Evolutionary conservation across 352 stramenopile genomes (phyloP).

Genomic region (Pythium guiyangense): DNA sequence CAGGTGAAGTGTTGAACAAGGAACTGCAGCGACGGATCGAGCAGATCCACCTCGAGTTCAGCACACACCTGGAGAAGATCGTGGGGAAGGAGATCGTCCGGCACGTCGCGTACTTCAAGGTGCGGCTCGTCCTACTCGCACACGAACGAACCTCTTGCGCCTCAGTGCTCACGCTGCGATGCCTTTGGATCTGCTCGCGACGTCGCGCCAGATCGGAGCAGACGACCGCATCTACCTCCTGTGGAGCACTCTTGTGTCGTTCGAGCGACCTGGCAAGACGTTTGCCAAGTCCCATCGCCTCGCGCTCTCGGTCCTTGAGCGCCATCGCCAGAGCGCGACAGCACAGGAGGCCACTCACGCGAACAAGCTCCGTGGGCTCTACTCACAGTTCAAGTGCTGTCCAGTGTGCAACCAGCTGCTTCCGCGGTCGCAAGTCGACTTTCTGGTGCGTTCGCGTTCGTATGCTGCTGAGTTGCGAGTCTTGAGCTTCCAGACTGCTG

Average conservation of each 20-base stretch:
- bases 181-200: neutral
- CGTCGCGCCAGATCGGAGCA: conserved; percentile 31
- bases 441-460: conserved; percentile 22
- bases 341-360: conserved; percentile 5
- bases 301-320: conserved; percentile 22
- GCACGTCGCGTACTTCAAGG: conserved; percentile 68
- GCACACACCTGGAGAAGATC: conserved; percentile 49
- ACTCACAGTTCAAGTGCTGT: conserved; percentile 34
- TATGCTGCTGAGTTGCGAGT: neutral
- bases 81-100: conserved; percentile 55
- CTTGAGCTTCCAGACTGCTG: neutral
- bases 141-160: neutral
- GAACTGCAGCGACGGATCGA: conserved; percentile 40
- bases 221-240: conserved; percentile 67
- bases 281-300: conserved; percentile 44
- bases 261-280: conserved; percentile 34
- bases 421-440: conserved; percentile 34
- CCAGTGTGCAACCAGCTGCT: conserved; percentile 34
- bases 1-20: conserved; percentile 53
- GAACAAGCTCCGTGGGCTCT: conserved; percentile 15
- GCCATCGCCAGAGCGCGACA: conserved; percentile 1
- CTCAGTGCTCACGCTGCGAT: neutral
- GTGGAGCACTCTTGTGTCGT: conserved; percentile 66
- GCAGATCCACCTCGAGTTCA: conserved; percentile 53
- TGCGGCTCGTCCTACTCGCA: conserved; percentile 7